These are phyloP conservation scores for Stagonosporopsis vannaccii DNA, from an alignment of 2,329 filamentous ascomycete species.

Conservation along the genomic window DNA sequence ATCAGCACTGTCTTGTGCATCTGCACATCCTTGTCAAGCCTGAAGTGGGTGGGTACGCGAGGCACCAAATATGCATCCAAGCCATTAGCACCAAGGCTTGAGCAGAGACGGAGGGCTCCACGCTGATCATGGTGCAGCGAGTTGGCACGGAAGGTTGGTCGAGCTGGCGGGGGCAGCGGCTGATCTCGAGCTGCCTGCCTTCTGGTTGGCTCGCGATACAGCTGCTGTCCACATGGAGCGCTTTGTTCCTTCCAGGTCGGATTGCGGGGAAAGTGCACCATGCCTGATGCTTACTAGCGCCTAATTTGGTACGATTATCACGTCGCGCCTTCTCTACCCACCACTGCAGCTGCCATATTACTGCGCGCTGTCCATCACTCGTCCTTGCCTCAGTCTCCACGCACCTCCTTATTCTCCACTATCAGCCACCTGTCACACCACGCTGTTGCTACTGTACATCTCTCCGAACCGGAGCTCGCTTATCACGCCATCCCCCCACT, in stretches of 20 bases:
- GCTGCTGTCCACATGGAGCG: slow-evolving; percentile 26
- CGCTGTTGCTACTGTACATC: slow-evolving; percentile 22
- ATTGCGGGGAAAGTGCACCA: slow-evolving; percentile 47
- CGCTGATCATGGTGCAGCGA: slow-evolving; percentile 32
- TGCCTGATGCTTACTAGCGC: slow-evolving; percentile 15
- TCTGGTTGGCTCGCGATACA: slow-evolving; percentile 11
- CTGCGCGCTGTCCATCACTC: slow-evolving; percentile 28
- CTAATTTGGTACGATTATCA: slow-evolving; percentile 3
- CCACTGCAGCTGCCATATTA: slow-evolving; percentile 34
- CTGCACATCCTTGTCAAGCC: slow-evolving; percentile 12
- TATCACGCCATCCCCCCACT: slow-evolving; percentile 39
- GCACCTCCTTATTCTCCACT: slow-evolving; percentile 14
- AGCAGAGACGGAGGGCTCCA: slow-evolving; percentile 23
- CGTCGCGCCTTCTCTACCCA: slow-evolving; percentile 18
- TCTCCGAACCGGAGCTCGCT: slow-evolving; percentile 24
- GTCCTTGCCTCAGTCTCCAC: slow-evolving; percentile 13
- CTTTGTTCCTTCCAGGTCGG: slow-evolving; percentile 35
- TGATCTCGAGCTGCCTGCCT: neutral
- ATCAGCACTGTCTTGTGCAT: slow-evolving; percentile 17
- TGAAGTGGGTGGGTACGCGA: slow-evolving; percentile 17
- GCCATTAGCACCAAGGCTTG: slow-evolving; percentile 27
- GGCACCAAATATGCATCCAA: slow-evolving; percentile 22
- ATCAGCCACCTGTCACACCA: slow-evolving; percentile 21
- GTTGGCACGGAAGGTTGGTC: slow-evolving; percentile 30
- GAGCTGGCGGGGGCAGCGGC: slow-evolving; percentile 27